Base-by-base conservation (phyloP, 805 yeast genomes). In the Saturnispora silvae region DNA sequence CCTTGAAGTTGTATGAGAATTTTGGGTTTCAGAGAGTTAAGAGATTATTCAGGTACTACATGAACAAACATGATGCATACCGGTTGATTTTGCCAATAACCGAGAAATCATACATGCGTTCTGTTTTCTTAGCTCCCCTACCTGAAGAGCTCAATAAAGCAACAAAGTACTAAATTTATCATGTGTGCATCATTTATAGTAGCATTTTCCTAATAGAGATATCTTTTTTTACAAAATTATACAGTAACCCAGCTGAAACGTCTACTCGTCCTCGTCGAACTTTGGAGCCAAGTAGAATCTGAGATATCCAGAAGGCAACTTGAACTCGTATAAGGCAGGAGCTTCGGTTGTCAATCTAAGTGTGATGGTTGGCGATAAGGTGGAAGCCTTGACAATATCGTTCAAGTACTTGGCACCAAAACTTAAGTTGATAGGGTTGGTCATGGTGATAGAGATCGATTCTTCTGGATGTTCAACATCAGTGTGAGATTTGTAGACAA, bases 251-350 rank as follows among this genome's bases (percentile, higher is more conserved):
- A n/a, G n/a, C n/a, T n/a, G n/a, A n/a, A n/a, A n/a, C 35, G 22
- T 54, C 47, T 82, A 92, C 46, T 83, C 95, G 46, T 87, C 97
- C n/a, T n/a, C n/a, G 47, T 82, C 95, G 58, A 92, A 85, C 71
- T 92, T 89, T 42, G 98, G 98, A 50, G 98, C 98, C 60, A 92
- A 72, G 73, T 83, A 92, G 74, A 82, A 92, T 59, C 95, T 80
- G 59, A 92, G 68, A 63, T 84, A 83, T 38, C 98, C 98, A 60
- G 89, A 81, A 45, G 85, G 78, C 56, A 92, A 68, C 61, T 80
- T 81, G 65, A 80, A 92, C 65, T 89, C 96, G 55, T 92, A 85
- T 59, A 86, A 66, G 29, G 96, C 95, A 24, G 98, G 98, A 13
- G 92, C 78, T 56, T 82, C 85, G 53, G 81, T 89, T 15, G 95